A percentile compares a stretch with the other conserved stretches of the same genome.
These are phyloP conservation scores for Lactarius hatsudake DNA, from an alignment of 768 basidiomycete genomes.

Conservation along the genomic window DNA sequence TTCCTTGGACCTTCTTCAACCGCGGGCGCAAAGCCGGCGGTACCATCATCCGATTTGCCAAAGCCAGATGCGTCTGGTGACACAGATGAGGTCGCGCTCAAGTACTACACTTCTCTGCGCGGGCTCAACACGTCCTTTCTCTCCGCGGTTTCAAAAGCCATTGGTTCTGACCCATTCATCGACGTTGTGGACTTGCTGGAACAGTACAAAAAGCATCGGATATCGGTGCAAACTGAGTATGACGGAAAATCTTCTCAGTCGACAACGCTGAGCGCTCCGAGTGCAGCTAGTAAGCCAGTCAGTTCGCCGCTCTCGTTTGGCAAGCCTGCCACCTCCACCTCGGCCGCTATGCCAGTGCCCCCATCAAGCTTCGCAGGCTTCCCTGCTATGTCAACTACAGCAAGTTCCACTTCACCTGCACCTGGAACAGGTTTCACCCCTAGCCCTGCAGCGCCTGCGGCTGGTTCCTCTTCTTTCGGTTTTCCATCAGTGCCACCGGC, in stretches of 20 bases:
- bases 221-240: conserved; percentile 54
- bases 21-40: conserved; percentile 12
- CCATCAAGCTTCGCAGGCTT: conserved; percentile 41
- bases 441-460: conserved; percentile 17
- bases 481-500: conserved; percentile 8
- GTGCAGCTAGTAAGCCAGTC: conserved; percentile 5
- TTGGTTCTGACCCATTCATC: conserved; percentile 68
- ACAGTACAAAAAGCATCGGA: conserved; percentile 56
- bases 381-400: conserved; percentile 29
- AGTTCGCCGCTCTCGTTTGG: background rate
- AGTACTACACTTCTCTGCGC: conserved; percentile 68
- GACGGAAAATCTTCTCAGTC: conserved; percentile 36
- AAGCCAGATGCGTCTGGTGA: conserved; percentile 21
- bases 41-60: conserved; percentile 17
- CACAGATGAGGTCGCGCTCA: conserved; percentile 36
- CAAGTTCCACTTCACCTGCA: conserved; percentile 33
- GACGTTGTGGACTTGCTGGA: conserved; percentile 57
- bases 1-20: conserved; percentile 25
- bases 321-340: conserved; percentile 10
- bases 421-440: conserved; percentile 27
- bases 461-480: conserved; percentile 26
- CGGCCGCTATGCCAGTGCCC: conserved; percentile 38
- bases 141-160: conserved; percentile 52
- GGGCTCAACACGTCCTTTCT: conserved; percentile 70
- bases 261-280: conserved; percentile 2